Conservation (phyloP, 352 stramenopile genomes). For the Pythium brassicae region DNA sequence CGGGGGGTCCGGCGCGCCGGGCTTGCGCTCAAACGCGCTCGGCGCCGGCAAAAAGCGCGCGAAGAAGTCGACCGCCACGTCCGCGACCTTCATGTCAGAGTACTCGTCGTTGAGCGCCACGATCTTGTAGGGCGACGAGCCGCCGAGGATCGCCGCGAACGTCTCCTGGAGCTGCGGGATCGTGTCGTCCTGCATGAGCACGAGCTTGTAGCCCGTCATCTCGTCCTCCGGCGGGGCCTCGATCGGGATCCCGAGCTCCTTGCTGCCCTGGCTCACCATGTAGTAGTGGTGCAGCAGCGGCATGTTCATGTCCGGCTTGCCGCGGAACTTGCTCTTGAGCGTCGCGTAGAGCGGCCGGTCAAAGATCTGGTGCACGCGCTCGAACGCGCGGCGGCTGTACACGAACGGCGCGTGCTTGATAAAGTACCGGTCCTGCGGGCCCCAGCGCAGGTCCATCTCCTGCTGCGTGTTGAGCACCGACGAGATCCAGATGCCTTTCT, state of each 20-base stretch:
- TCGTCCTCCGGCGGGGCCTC: constrained; percentile 66
- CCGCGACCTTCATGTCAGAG: constrained; percentile 70
- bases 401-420: constrained; percentile 89
- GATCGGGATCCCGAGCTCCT: constrained; percentile 77
- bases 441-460: constrained; percentile 83
- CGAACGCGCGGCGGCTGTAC: constrained; percentile 82
- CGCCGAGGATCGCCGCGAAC: constrained; percentile 64
- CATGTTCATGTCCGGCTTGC: constrained; percentile 87
- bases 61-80: constrained; percentile 68
- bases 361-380: constrained; percentile 86
- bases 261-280: constrained; percentile 77
- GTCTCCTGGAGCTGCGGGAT: constrained; percentile 61
- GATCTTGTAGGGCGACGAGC: constrained; percentile 65
- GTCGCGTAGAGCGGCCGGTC: constrained; percentile 77
- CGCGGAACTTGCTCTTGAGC: constrained; percentile 83
- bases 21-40: constrained; percentile 64
- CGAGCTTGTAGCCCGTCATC: constrained; percentile 81
- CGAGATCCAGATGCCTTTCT: constrained; percentile 86
- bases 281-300: constrained; percentile 86
- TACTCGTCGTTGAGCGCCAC: constrained; percentile 88
- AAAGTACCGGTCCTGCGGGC: constrained; percentile 72
- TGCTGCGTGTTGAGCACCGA: constrained; percentile 87
- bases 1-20: constrained; percentile 28
- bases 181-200: constrained; percentile 84
- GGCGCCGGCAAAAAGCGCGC: constrained; percentile 63